These are phyloP conservation scores for Alternaria solani DNA, from an alignment of 2,329 filamentous ascomycete genomes.

Conservation along the genomic window DNA sequence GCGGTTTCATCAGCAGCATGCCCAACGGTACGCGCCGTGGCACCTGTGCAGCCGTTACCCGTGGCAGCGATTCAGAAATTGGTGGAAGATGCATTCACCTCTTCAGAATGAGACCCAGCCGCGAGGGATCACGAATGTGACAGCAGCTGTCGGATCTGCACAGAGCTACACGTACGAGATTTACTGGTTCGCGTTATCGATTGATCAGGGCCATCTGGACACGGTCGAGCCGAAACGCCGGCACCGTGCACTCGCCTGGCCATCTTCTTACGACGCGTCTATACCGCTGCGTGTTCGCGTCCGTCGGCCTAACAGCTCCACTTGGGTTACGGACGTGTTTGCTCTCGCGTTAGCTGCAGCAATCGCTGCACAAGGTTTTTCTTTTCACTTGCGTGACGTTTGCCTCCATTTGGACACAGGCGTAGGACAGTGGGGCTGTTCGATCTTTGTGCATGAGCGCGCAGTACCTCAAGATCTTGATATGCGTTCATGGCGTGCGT, in stretches of 20 bases:
- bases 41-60: not conserved
- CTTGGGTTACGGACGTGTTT: slow-evolving; percentile 22
- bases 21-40: slow-evolving; percentile 11
- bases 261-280: slow-evolving; percentile 42
- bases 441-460: not conserved
- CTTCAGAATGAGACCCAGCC: not conserved
- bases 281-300: slow-evolving; percentile 37
- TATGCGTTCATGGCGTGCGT: not conserved
- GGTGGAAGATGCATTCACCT: not conserved
- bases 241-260: slow-evolving; percentile 35
- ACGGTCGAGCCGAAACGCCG: slow-evolving; percentile 26
- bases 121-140: not conserved
- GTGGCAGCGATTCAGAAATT: not conserved
- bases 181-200: slow-evolving; percentile 7
- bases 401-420: slow-evolving; percentile 14
- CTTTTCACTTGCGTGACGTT: slow-evolving; percentile 38
- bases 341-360: slow-evolving; percentile 26
- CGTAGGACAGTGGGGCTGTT: slow-evolving; percentile 8
- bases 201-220: slow-evolving; percentile 15
- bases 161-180: not conserved
- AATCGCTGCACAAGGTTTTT: slow-evolving; percentile 38
- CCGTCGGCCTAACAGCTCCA: slow-evolving; percentile 29
- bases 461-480: not conserved
- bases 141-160: not conserved
- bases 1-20: slow-evolving; percentile 14